These are phyloP conservation scores for Ceratobasidium sp. DNA, from an alignment of 1,284 basidiomycete species.

Conservation along the genomic window DNA sequence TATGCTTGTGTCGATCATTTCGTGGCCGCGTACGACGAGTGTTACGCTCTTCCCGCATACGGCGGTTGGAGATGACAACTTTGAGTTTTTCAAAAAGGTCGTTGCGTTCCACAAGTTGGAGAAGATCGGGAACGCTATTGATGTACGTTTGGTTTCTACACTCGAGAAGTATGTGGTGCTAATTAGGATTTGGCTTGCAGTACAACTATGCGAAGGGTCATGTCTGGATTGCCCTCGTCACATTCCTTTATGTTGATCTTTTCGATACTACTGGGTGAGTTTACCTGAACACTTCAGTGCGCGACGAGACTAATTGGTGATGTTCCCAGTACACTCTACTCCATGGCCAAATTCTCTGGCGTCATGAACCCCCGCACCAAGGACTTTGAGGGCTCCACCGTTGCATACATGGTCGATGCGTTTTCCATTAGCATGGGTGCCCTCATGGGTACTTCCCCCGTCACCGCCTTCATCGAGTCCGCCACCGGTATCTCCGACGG, in stretches of 20 bases:
- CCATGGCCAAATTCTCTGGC: conserved; percentile 93
- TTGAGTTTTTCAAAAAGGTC: conserved; percentile 89
- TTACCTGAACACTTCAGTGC: background rate
- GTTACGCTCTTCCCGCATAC: conserved; percentile 89
- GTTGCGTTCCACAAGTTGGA: conserved; percentile 77
- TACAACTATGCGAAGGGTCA: conserved; percentile 67
- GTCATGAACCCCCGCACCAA: conserved; percentile 85
- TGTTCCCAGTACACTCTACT: conserved; percentile 63
- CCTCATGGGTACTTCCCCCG: conserved; percentile 86
- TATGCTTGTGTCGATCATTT: conserved; percentile 85
- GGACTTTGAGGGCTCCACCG: conserved; percentile 87
- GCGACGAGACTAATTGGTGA: background rate
- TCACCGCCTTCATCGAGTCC: conserved; percentile 88
- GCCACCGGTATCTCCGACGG: conserved; percentile 72
- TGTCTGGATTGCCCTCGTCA: conserved; percentile 88
- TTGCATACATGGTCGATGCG: conserved; percentile 78
- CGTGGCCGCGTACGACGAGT: conserved; percentile 83
- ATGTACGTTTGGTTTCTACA: conserved; percentile 59
- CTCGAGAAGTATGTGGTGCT: background rate
- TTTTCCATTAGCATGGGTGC: conserved; percentile 84
- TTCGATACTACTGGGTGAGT: conserved; percentile 64
- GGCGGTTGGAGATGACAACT: conserved; percentile 71
- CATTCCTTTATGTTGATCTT: conserved; percentile 79
- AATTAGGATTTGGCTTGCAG: background rate
- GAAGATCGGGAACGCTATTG: conserved; percentile 69